These are phyloP conservation scores for Salix koriyanagi DNA, from an alignment of 345 rosid genomes.

Conservation along the genomic window DNA sequence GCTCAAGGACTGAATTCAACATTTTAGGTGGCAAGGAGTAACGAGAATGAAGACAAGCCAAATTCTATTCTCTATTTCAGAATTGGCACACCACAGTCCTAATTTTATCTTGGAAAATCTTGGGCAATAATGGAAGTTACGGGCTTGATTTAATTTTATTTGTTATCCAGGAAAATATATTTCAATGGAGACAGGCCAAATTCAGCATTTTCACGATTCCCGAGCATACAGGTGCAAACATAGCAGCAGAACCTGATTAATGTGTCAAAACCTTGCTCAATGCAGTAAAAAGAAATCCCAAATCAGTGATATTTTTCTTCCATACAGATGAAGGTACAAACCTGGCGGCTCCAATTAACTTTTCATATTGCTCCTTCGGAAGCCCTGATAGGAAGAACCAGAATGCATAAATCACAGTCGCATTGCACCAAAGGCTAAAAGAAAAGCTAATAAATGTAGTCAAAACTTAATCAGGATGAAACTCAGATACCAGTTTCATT, in stretches of 20 bases:
- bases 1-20: too few relatives aligned
- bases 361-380: conserved; percentile 37
- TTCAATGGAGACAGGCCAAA: too few relatives aligned
- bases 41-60: too few relatives aligned
- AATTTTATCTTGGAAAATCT: too few relatives aligned
- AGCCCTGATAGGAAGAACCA: conserved; percentile 36
- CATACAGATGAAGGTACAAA: conserved; percentile 61
- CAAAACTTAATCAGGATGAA: not conserved
- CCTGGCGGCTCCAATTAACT: conserved; percentile 40
- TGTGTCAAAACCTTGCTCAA: conserved; percentile 54
- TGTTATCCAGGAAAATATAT: too few relatives aligned
- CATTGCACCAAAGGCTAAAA: not conserved
- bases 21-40: too few relatives aligned
- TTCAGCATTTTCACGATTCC: conserved; percentile 55
- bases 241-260: conserved; percentile 53
- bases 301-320: not conserved
- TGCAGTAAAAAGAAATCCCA: not conserved
- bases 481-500: not conserved
- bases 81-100: too few relatives aligned
- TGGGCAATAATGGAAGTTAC: too few relatives aligned
- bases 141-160: too few relatives aligned
- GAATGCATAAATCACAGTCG: not conserved
- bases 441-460: not conserved
- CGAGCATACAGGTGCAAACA: conserved; percentile 53
- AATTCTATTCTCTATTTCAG: too few relatives aligned